Conservation (phyloP, 257 asterid species). For the Capsicum chinense region DNA sequence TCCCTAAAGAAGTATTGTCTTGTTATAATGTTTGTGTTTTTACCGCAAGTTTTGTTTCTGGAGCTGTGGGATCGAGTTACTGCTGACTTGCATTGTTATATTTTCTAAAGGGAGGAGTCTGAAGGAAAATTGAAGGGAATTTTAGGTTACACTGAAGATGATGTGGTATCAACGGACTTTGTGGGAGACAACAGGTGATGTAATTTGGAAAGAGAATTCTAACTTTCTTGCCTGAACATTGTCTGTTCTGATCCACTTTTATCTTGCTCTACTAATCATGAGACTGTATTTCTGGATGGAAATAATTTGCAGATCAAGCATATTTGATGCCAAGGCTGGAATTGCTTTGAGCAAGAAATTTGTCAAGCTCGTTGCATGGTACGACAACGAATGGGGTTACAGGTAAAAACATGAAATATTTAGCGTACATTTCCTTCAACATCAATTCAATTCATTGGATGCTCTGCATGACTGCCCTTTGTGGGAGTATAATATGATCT, state of each 20-base stretch:
- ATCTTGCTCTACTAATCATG: not conserved
- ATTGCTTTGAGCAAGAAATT: constrained; percentile 74
- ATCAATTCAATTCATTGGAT: not conserved
- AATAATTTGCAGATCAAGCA: constrained; percentile 68
- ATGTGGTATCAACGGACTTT: constrained; percentile 89
- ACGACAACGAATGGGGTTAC: constrained; percentile 96
- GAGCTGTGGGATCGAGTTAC: not conserved
- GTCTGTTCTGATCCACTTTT: not conserved
- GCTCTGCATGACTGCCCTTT: too few relatives aligned
- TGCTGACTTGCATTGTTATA: not conserved
- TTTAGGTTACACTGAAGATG: constrained; percentile 89
- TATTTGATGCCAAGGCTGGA: constrained; percentile 92
- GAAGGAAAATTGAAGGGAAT: constrained; percentile 84
- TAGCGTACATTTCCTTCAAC: constrained; percentile 9
- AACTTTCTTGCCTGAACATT: not conserved
- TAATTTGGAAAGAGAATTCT: too few relatives aligned
- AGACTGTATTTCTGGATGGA: not conserved
- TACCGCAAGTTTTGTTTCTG: not conserved
- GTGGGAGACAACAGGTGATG: constrained; percentile 79
- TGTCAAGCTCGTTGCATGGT: constrained; percentile 83
- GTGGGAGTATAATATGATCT: not conserved
- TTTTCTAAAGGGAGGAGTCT: constrained; percentile 68
- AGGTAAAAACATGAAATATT: constrained; percentile 45
- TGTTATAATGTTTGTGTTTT: not conserved
- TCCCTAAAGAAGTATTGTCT: not conserved